Evolutionary conservation across 2,329 filamentous ascomycete genomes (phyloP).

Genomic region (Pezicula radicicola): DNA sequence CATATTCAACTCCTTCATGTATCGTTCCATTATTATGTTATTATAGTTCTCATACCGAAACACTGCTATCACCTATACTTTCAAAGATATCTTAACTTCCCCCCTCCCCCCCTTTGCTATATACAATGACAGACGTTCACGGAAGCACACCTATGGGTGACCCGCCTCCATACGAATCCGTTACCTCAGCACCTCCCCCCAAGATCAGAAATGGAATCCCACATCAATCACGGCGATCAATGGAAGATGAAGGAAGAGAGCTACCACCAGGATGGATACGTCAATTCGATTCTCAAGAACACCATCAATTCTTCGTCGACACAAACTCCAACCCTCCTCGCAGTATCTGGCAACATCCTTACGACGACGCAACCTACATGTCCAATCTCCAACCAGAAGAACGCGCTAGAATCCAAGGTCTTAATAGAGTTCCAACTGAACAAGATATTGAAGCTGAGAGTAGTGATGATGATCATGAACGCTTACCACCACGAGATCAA

Average conservation of each 20-base stretch:
- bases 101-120: too few species aligned
- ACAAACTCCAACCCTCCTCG: conserved; percentile 50
- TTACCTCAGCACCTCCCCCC: conserved; percentile 17
- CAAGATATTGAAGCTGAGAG: conserved; percentile 41
- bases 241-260: conserved; percentile 57
- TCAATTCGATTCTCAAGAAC: conserved; percentile 47
- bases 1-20: too few species aligned
- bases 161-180: conserved; percentile 34
- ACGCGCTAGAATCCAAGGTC: conserved; percentile 40
- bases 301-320: conserved; percentile 63
- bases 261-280: conserved; percentile 56
- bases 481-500: conserved; percentile 15
- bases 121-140: not conserved
- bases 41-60: too few species aligned
- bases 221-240: conserved; percentile 47
- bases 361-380: conserved; percentile 55
- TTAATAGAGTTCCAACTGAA: conserved; percentile 29
- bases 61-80: too few species aligned
- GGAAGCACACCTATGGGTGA: not conserved
- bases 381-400: conserved; percentile 43
- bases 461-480: conserved; percentile 40
- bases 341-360: conserved; percentile 59
- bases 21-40: too few species aligned
- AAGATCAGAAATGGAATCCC: conserved; percentile 50
- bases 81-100: too few species aligned